Conservation (phyloP, 2,329 filamentous ascomycete species). For the Triangularia verruculosa region DNA sequence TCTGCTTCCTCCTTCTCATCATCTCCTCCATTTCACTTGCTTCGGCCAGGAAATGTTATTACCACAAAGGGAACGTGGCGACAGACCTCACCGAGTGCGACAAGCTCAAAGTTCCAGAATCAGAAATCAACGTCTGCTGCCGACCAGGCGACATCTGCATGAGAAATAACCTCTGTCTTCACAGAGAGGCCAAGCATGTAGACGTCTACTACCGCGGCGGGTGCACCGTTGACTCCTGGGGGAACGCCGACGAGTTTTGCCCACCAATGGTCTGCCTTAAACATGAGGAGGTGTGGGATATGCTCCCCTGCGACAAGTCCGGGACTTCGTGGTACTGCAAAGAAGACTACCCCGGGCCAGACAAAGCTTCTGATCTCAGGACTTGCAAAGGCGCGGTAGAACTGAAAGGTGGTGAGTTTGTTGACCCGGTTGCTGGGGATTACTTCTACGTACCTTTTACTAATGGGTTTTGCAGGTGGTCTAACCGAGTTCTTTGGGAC, state of each 20-base stretch:
- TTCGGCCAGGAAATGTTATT: conserved; percentile 10
- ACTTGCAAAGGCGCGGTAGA: neutral
- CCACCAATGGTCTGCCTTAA: neutral
- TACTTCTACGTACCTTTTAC: no score
- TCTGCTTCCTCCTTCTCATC: neutral
- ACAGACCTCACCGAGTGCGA: neutral
- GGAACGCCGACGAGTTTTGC: neutral
- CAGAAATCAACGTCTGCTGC: conserved; percentile 15
- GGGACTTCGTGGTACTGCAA: neutral
- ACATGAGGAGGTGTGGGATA: neutral
- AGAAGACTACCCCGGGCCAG: neutral
- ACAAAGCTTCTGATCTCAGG: neutral
- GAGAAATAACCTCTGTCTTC: conserved; percentile 14
- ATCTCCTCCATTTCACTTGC: neutral
- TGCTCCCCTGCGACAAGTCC: neutral
- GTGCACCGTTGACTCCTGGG: conserved; percentile 6
- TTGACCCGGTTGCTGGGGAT: neutral
- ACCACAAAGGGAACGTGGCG: neutral
- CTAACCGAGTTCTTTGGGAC: neutral
- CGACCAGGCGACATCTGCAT: conserved; percentile 14
- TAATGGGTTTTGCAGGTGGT: neutral
- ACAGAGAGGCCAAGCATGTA: no score
- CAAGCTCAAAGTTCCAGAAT: neutral
- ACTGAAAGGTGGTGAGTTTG: neutral
- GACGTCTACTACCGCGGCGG: conserved; percentile 16